Evolutionary conservation across 352 stramenopile genomes (phyloP), one percentile per base, ranked within the genome.

Genomic region (Plasmopara muralis): DNA sequence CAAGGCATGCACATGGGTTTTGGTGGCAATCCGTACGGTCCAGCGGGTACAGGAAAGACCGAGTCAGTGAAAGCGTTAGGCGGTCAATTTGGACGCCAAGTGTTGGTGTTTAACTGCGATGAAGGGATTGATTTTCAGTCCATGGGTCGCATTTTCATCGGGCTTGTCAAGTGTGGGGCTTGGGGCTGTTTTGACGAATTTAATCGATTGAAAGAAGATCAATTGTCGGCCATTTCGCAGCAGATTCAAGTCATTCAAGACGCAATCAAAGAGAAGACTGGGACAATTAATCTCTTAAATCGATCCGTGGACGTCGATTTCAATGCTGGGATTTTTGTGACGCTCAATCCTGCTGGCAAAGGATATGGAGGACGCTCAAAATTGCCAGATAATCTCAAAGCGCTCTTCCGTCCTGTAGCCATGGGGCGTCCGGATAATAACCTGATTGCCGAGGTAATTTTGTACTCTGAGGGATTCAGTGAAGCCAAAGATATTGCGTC

Each of bases 111-210:
- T 53, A 97, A 97, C 49, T 97, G 91, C 50, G 90, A 97, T 57
- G 93, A 98, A 78, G 87, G 85, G 9, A 95, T 98, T 42, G 93
- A 98, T 51, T 97, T 95, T 51, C 80, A 95, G 43, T 87, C 69
- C n/a, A 97, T 98, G 87, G 91, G 92, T 0, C 72, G 92, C 5
- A 98, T 98, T 46, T 97, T 98, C 48, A 93, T 95, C n/a, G 93
- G 93, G 0, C 62, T 98, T 1, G 86, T 98, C 13, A 96, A 97
- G 54, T 97, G 81, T 47, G 93, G 93, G 12, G 93, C 91, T 20
- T 98, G 93, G 93, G 93, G 93, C n/a, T 98, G 93, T 55, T 98
- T 98, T 40, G 93, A 98, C 39, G 93, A 98, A 56, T 98, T 98
- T 52, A 98, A 98, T 64, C 86, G 93, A 1, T 68, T 98, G 2